A percentile compares a stretch with the other conserved stretches of the same genome.
These are phyloP conservation scores for Lactarius psammicola DNA, from an alignment of 768 basidiomycete genomes.

Conservation along the genomic window DNA sequence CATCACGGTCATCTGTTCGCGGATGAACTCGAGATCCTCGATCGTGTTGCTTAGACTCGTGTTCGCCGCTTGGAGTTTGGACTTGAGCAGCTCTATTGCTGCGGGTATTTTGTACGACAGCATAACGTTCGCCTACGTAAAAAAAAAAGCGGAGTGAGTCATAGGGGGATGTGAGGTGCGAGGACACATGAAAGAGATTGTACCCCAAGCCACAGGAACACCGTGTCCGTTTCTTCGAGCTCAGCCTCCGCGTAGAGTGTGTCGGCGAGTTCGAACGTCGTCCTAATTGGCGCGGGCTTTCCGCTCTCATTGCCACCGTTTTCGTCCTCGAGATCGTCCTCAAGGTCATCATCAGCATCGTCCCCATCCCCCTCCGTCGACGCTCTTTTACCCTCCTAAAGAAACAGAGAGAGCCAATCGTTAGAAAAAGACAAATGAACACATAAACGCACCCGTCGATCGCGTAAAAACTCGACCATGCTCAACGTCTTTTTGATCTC, in stretches of 20 bases:
- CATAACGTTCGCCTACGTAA: constrained; percentile 90
- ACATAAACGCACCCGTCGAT: constrained; percentile 55
- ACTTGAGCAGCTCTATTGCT: constrained; percentile 69
- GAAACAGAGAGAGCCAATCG: constrained; percentile 14
- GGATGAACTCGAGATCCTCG: constrained; percentile 88
- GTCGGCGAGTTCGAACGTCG: constrained; percentile 94
- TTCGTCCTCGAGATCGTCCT: constrained; percentile 55
- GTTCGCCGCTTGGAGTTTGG: constrained; percentile 74
- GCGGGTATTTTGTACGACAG: constrained; percentile 83
- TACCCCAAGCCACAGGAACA: constrained; percentile 96
- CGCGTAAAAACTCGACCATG: constrained; percentile 82
- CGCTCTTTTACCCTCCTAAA: constrained; percentile 60
- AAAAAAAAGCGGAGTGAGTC: neutral
- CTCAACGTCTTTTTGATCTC: constrained; percentile 90
- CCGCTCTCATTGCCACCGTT: constrained; percentile 50
- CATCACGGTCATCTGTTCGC: constrained; percentile 96
- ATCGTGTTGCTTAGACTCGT: constrained; percentile 60
- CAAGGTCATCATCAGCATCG: constrained; percentile 34
- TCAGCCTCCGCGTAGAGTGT: constrained; percentile 92
- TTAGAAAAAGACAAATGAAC: neutral
- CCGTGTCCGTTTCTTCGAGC: constrained; percentile 81
- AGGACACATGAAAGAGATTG: constrained; percentile 35
- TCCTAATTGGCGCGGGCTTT: constrained; percentile 57
- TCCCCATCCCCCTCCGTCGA: constrained; percentile 33
- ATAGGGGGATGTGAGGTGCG: neutral